Base-by-base conservation (phyloP, 495 filamentous ascomycete species). In the Platismatia glauca region DNA sequence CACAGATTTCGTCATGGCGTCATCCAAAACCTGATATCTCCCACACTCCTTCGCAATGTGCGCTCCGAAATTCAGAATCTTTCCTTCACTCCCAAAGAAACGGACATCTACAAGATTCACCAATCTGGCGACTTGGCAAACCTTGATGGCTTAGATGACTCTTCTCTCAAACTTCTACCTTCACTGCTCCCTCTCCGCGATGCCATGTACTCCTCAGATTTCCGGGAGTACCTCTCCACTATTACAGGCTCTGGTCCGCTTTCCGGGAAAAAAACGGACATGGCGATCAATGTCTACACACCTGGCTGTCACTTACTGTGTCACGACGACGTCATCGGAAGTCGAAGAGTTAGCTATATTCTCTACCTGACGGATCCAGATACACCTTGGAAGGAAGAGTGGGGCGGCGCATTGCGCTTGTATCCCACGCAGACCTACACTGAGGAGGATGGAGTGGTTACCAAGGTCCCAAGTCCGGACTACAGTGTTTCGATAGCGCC, bases 51-150 rank as follows among this genome's bases (percentile, higher is more conserved):
- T 57, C 91, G 90, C 68, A 77, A 83, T 59, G 95, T 99, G 66
- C 91, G 93, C 70, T 75, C 80, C 64, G 94, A 99, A 78, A 91
- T 97, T 71, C 85, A 88, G 74, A 90, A 94, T 69, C 84, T 99
- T 64, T 85, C 87, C 70, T 98, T 98, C 77, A 96, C 94, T 55
- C 92, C 91, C 66, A 99, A 99, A 76, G 94, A 99, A 72, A 99
- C 94, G 62, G 95, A 99, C 74, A 97, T 99, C 75, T 99, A 99
- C 80, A 96, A 94, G 74, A 97, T 97, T 72, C 92, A 97, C 80
- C 94, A 97, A 76, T 97, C 93, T 35, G 94, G 94, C 60, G 94
- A 99, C 71, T 81, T 99, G 22, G 95, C 94, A 12, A 99, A 99
- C 72, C 85, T 99, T 50, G 91, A 96, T 74, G 94, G 94, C 7